Conservation (phyloP, 495 filamentous ascomycete species). For the Pyrenopolyporus hunteri region DNA sequence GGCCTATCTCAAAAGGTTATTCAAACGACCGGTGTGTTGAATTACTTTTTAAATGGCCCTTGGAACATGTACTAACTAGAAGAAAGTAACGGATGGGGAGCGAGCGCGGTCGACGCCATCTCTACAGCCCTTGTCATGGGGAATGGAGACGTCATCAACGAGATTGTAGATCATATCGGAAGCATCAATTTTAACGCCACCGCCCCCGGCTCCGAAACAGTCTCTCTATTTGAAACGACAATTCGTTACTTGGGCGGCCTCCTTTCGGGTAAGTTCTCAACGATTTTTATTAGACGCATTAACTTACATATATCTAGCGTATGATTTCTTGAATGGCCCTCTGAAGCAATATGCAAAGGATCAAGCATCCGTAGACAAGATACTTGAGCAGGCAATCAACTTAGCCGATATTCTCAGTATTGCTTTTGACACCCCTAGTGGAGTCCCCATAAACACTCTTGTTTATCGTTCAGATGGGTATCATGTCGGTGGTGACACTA, state of each 20-base stretch:
- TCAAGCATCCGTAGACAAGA: conserved; percentile 53
- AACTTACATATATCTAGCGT: conserved; percentile 53
- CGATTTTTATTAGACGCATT: neutral
- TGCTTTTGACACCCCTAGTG: conserved; percentile 76
- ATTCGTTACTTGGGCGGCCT: conserved; percentile 86
- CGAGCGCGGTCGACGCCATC: conserved; percentile 81
- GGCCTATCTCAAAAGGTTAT: conserved; percentile 67
- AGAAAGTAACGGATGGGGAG: conserved; percentile 83
- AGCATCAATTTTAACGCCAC: conserved; percentile 72
- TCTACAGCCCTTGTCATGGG: conserved; percentile 82
- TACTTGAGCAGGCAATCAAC: conserved; percentile 69
- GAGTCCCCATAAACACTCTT: conserved; percentile 77
- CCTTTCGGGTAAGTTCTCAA: conserved; percentile 60
- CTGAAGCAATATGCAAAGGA: conserved; percentile 59
- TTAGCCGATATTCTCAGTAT: conserved; percentile 77
- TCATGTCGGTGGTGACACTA: conserved; percentile 52
- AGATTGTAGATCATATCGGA: conserved; percentile 72
- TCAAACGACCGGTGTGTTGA: conserved; percentile 72
- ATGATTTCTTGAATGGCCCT: conserved; percentile 80
- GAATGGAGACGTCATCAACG: conserved; percentile 66
- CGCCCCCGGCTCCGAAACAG: conserved; percentile 44
- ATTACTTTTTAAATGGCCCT: neutral
- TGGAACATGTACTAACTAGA: conserved; percentile 12
- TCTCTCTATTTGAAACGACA: conserved; percentile 88
- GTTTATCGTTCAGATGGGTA: conserved; percentile 58